Evolutionary conservation across 257 asterid genomes (phyloP), one percentile per base, ranked within the genome.

Genomic region (Prunella vulgaris): DNA sequence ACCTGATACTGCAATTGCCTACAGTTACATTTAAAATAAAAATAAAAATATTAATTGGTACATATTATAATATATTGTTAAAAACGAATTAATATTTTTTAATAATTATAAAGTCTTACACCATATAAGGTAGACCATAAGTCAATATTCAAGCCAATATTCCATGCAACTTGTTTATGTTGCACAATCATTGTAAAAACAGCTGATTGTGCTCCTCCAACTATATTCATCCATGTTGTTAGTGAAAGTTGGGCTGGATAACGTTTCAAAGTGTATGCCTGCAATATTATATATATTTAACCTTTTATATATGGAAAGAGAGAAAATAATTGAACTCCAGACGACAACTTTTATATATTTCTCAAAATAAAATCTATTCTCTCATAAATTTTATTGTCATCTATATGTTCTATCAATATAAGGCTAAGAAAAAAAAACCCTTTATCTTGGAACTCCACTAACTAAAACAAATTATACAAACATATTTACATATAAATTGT

Each of bases 131-230:
- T 86, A 21, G 92, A 86, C 92, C 86, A 88, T 60, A 90, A 80
- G 81, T 88, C 97, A 72, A 90, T 78, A 72, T 90, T 60, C 53
- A 88, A 81, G 27, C 90, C 94, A 30, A 90, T 79, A 3, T 83
- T 86, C 96, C 96, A 88, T 54, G 92, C 92, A 48, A 78, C 81
- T 73, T 5, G 24, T 35, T 80, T 74, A 25, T 86, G 96, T 18
- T 83, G 77, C 12, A 85, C 80, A 21, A 86, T 83, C 40, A 76
- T 80, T 49, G 96, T 82, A 74, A 73, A 90, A 14, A 79, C 74
- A 22, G 89, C 97, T 28, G 97, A 88, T 81, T 88, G 95, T 65
- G 92, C 85, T 62, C 90, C 95, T 66, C 95, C 97, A 15, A 86
- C 86, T 66, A 86, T 65, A 60, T 69, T 90, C 87, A 86, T 88